Evolutionary conservation across 1,284 basidiomycete genomes (phyloP).

Genomic region (Sporisorium reilianum): DNA sequence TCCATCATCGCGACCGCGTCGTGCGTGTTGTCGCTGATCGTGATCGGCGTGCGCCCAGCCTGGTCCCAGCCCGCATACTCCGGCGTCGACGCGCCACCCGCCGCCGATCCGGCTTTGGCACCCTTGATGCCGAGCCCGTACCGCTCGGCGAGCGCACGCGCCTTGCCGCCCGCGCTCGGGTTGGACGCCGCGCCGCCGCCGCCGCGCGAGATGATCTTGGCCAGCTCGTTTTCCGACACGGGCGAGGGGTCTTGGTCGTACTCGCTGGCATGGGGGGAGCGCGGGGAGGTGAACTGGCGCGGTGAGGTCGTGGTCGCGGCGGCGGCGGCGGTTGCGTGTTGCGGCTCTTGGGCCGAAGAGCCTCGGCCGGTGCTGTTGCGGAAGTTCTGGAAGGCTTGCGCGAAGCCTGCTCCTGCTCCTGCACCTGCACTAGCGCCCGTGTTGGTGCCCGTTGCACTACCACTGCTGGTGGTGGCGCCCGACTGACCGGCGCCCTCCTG

Average conservation of each 20-base stretch:
- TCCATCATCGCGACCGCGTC: constrained; percentile 52
- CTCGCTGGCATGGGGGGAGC: constrained; percentile 43
- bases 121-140: constrained; percentile 45
- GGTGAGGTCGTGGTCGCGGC: neutral
- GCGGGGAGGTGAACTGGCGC: constrained; percentile 30
- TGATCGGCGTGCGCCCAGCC: constrained; percentile 49
- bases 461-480: constrained; percentile 1
- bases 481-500: constrained; percentile 17
- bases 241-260: constrained; percentile 57
- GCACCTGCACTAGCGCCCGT: constrained; percentile 22
- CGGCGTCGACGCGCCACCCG: neutral
- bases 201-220: constrained; percentile 55
- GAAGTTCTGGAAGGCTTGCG: constrained; percentile 38
- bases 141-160: constrained; percentile 32
- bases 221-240: constrained; percentile 60
- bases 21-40: constrained; percentile 45
- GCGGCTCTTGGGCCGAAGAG: constrained; percentile 16
- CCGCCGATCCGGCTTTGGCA: constrained; percentile 6
- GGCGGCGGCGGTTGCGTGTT: constrained; percentile 1
- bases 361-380: constrained; percentile 17
- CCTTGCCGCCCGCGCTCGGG: constrained; percentile 18
- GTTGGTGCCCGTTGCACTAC: neutral
- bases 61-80: constrained; percentile 52
- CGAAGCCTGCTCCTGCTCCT: too few species aligned
- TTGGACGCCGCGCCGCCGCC: constrained; percentile 2